Conservation (phyloP, 345 rosid species). For the Ailanthus altissimus region DNA sequence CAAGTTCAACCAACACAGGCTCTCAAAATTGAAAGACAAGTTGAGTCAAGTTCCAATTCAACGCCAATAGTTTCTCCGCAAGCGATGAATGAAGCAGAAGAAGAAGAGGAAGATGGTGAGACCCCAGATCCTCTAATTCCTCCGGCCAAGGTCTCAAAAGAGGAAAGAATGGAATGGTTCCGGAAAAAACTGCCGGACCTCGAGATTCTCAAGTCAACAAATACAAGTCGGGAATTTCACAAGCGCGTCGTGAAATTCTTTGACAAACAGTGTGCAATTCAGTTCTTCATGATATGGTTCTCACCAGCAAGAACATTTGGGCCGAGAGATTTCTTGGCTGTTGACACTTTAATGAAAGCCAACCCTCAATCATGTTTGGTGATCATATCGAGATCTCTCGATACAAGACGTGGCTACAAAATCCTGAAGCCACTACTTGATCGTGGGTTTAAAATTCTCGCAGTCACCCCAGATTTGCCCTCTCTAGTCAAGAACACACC, state of each 20-base stretch:
- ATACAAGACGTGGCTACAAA: slow-evolving; percentile 44
- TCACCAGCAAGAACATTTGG: slow-evolving; percentile 51
- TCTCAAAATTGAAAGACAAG: background rate
- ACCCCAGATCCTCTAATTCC: slow-evolving; percentile 43
- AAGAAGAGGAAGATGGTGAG: slow-evolving; percentile 23
- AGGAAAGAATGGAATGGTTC: slow-evolving; percentile 60
- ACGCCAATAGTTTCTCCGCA: background rate
- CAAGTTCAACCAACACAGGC: background rate
- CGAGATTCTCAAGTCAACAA: slow-evolving; percentile 49
- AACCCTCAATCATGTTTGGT: slow-evolving; percentile 62
- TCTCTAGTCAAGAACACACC: slow-evolving; percentile 55
- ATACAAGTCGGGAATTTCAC: slow-evolving; percentile 41
- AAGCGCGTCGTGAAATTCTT: slow-evolving; percentile 43
- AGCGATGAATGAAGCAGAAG: slow-evolving; percentile 24
- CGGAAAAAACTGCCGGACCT: slow-evolving; percentile 45
- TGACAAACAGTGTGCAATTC: slow-evolving; percentile 37
- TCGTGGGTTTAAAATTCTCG: slow-evolving; percentile 42
- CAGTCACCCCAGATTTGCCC: slow-evolving; percentile 53
- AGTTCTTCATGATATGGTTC: slow-evolving; percentile 80
- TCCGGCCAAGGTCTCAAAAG: slow-evolving; percentile 45
- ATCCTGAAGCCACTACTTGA: slow-evolving; percentile 54
- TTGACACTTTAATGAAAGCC: slow-evolving; percentile 53
- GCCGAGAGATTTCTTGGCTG: slow-evolving; percentile 49
- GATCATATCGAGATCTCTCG: slow-evolving; percentile 59
- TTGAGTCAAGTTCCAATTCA: background rate